Base-by-base conservation (phyloP, 805 yeast genomes). In the Nakazawaea laoshanensis region DNA sequence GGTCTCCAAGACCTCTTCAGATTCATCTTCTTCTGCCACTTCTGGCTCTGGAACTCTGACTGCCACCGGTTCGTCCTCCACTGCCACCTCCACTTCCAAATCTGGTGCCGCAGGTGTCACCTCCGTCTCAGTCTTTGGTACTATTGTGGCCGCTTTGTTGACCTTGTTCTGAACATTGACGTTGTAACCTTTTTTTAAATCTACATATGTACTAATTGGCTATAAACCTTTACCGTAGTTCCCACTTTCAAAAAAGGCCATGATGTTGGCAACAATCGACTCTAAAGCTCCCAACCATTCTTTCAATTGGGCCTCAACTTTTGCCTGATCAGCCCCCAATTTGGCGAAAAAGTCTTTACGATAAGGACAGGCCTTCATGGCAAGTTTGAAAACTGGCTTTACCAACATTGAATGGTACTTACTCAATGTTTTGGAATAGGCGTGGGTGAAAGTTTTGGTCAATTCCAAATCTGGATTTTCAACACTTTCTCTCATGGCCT, bases 311-410 rank as follows among this genome's bases (percentile, higher is more conserved):
- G 58, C 63, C 24, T 57, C 46, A 15, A 87, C 94, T 50, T 69
- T 71, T 21, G 61, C 77, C 53, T 76, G 80, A 53, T 80, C 86
- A 15, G 67, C 67, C 37, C 95, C 95, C 46, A 86, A 70, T 63
- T 85, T 86, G 39, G 57, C 77, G 49, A 84, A 86, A 52, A 86
- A 83, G 50, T 77, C 94, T 53, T 73, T 75, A 63, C 95, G 74
- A 60, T 84, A 87, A 9, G 96, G 96, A 57, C 94, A 84, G 2
- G 95, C 94, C 57, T 82, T 83, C 95, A 86, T 87, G 30, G 96
- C 96, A 53, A 87, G 67, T 61, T 84, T 84, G 72, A 86, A 86
- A 33, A 87, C 75, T 18, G 95, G 95, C 50, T 79, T 81, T 41
- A 86, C 67, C 48, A 86, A 63, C 70, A 86, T 73, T 34, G 79